These are phyloP conservation scores for Candida chauliodis DNA, from an alignment of 805 yeast species.

Conservation along the genomic window DNA sequence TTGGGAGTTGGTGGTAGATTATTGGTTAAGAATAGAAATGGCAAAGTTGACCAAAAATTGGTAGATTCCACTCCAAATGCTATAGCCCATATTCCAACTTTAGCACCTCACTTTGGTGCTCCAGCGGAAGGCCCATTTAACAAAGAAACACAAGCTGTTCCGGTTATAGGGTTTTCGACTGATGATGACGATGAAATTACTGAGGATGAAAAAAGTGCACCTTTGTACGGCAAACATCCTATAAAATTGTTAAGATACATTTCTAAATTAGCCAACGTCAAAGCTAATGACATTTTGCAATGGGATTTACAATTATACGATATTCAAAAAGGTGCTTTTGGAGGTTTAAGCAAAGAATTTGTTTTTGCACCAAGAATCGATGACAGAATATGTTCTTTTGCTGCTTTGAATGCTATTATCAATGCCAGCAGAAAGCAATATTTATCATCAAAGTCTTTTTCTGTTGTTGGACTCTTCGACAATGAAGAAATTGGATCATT, in stretches of 20 bases:
- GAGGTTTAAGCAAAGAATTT: slow-evolving; percentile 76
- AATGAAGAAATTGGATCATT: slow-evolving; percentile 84
- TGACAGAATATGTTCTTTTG: slow-evolving; percentile 76
- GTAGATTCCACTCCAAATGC: slow-evolving; percentile 63
- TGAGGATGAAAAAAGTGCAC: slow-evolving; percentile 59
- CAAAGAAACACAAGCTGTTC: slow-evolving; percentile 72
- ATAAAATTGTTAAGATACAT: slow-evolving; percentile 65
- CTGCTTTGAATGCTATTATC: slow-evolving; percentile 62
- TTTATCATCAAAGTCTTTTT: slow-evolving; percentile 37
- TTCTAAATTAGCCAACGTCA: slow-evolving; percentile 55
- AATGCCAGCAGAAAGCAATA: slow-evolving; percentile 26
- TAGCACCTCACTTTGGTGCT: slow-evolving; percentile 84
- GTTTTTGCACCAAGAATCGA: slow-evolving; percentile 80
- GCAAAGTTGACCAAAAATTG: slow-evolving; percentile 39
- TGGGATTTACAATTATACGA: slow-evolving; percentile 79
- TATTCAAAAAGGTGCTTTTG: slow-evolving; percentile 73
- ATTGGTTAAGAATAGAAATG: slow-evolving; percentile 39
- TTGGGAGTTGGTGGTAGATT: slow-evolving; percentile 81
- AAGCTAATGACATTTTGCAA: slow-evolving; percentile 60
- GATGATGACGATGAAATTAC: slow-evolving; percentile 46
- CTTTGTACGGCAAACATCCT: slow-evolving; percentile 66
- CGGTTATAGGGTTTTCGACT: slow-evolving; percentile 61
- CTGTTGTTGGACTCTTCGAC: slow-evolving; percentile 65
- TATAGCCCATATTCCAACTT: slow-evolving; percentile 76
- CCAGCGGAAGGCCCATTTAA: slow-evolving; percentile 71